Percentiles rank a stretch among this genome's conserved stretches.
Evolutionary conservation across 352 stramenopile species (phyloP).

Genomic region (Phytophthora syringae): DNA sequence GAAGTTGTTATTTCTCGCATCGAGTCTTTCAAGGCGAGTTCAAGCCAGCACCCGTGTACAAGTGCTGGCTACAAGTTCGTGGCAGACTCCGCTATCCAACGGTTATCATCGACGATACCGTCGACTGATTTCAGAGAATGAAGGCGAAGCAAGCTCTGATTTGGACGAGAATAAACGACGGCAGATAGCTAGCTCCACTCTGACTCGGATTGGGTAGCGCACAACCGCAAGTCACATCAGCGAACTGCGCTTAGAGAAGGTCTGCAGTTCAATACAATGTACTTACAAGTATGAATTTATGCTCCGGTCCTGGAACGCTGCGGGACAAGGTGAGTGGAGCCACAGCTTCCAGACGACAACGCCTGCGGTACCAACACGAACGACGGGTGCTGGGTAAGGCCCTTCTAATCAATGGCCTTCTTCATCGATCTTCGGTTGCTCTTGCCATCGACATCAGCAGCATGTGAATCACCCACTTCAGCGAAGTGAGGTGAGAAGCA

Average conservation of each 20-base stretch:
- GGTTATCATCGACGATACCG: conserved; percentile 74
- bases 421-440: conserved; percentile 17
- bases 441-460: conserved; percentile 21
- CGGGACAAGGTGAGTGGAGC: conserved; percentile 67
- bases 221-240: conserved; percentile 51
- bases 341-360: conserved; percentile 48
- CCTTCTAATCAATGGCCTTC: conserved; percentile 44
- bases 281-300: conserved; percentile 70
- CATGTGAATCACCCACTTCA: conserved; percentile 36
- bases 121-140: conserved; percentile 39
- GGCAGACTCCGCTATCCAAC: conserved; percentile 71
- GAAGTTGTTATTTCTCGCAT: conserved; percentile 46
- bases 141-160: conserved; percentile 16
- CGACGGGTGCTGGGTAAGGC: conserved; percentile 8
- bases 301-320: conserved; percentile 65
- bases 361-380: conserved; percentile 37
- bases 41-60: conserved; percentile 57
- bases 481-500: conserved; percentile 73
- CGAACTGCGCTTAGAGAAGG: conserved; percentile 50
- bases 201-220: conserved; percentile 40
- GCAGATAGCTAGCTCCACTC: no score
- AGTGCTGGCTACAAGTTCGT: conserved; percentile 58
- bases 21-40: conserved; percentile 28
- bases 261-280: conserved; percentile 65
- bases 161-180: background rate